These are phyloP conservation scores for Corylus americana DNA, from an alignment of 306 rosid genomes.

Conservation along the genomic window DNA sequence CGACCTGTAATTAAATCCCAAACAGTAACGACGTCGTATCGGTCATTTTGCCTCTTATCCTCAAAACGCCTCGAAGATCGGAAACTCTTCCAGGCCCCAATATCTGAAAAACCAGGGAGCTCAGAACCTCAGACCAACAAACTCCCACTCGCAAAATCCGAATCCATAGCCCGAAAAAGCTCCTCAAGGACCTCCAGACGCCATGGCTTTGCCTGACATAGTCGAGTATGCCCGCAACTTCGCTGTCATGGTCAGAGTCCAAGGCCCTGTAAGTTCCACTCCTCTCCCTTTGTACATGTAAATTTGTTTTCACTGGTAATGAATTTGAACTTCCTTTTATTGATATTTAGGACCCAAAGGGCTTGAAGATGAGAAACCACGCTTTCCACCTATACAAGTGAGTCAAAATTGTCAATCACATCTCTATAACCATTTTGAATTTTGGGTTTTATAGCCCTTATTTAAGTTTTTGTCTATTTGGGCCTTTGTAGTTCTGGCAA, in stretches of 20 bases:
- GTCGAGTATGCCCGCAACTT: slow-evolving; percentile 70
- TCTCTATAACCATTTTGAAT: neutral
- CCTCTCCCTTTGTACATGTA: neutral
- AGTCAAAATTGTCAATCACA: slow-evolving; percentile 11
- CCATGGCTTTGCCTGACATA: slow-evolving; percentile 60
- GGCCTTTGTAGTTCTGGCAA: slow-evolving; percentile 72
- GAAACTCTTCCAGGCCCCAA: neutral
- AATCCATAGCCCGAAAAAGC: neutral
- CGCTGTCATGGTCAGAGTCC: slow-evolving; percentile 80
- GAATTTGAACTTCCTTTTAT: neutral
- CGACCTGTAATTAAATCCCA: too few species aligned
- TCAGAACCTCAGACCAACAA: neutral
- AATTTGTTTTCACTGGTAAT: neutral
- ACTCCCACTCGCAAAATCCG: too few species aligned
- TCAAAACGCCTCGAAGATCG: neutral
- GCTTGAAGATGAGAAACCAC: slow-evolving; percentile 89
- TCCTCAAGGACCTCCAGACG: slow-evolving; percentile 6
- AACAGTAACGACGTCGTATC: neutral
- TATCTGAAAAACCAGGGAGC: neutral
- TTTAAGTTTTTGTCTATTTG: slow-evolving; percentile 18
- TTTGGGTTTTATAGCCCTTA: neutral
- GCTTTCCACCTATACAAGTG: slow-evolving; percentile 93
- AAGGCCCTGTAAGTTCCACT: slow-evolving; percentile 76
- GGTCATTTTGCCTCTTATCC: neutral
- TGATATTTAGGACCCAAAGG: slow-evolving; percentile 81